phyloP scores from a whole-genome alignment of 2,329 filamentous ascomycete species.

The Pseudocercospora crystallina region DNA sequence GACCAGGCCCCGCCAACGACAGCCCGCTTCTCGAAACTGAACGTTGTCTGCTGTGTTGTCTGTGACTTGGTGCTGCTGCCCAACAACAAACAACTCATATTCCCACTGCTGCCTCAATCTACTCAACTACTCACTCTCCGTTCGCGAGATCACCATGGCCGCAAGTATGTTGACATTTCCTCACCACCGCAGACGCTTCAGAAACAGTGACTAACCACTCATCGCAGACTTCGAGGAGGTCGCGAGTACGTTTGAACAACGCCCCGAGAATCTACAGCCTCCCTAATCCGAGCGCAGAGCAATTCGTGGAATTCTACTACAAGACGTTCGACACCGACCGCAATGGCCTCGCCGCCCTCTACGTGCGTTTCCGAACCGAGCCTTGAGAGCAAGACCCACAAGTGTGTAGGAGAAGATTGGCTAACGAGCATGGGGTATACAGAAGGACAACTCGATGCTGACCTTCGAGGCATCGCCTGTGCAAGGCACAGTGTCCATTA shows the following conservation, averaged over 20 bases:
- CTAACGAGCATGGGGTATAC: slow-evolving; percentile 18
- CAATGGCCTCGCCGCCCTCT: slow-evolving; percentile 65
- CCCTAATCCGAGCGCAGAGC: slow-evolving; percentile 54
- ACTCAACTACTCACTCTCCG: too few species aligned
- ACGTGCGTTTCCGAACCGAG: slow-evolving; percentile 57
- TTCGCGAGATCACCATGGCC: too few species aligned
- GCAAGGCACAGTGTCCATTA: slow-evolving; percentile 65
- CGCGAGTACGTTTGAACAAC: slow-evolving; percentile 28
- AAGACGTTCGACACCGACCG: slow-evolving; percentile 77
- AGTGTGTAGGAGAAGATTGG: background rate
- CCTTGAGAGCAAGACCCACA: background rate
- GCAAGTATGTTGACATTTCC: too few species aligned
- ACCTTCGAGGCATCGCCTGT: slow-evolving; percentile 78
- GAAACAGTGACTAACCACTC: background rate
- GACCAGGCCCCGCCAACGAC: too few species aligned
- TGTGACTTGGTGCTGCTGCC: too few species aligned
- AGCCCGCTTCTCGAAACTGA: too few species aligned
- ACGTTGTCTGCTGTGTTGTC: too few species aligned
- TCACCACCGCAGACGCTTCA: too few species aligned
- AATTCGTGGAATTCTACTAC: slow-evolving; percentile 93
- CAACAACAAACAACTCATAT: too few species aligned
- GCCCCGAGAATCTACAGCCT: too few species aligned
- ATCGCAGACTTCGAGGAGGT: slow-evolving; percentile 34
- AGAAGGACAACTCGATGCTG: slow-evolving; percentile 86
- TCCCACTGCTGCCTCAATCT: too few species aligned